These are phyloP conservation scores for Mesembryanthemum crystallinum DNA, from an alignment of 148 eudicot genomes.

Conservation along the genomic window DNA sequence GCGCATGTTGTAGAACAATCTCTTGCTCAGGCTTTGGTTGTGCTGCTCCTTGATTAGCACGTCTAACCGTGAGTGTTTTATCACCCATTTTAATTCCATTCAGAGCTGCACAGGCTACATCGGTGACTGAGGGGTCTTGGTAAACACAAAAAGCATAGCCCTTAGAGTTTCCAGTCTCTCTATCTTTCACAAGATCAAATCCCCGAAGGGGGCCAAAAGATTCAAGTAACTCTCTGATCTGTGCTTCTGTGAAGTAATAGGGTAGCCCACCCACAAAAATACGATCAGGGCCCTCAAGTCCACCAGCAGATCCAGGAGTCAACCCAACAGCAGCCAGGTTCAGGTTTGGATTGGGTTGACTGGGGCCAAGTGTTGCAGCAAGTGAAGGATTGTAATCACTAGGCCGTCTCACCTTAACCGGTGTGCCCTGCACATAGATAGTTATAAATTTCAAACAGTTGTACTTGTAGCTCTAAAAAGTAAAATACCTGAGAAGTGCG, in stretches of 20 bases:
- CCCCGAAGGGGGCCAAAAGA: slow-evolving; percentile 83
- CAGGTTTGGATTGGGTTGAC: slow-evolving; percentile 71
- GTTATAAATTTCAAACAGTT: neutral
- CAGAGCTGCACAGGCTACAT: slow-evolving; percentile 70
- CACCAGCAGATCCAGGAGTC: slow-evolving; percentile 80
- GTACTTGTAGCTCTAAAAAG: neutral
- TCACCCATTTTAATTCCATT: slow-evolving; percentile 99
- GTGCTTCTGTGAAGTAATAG: slow-evolving; percentile 80
- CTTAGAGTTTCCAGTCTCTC: slow-evolving; percentile 56
- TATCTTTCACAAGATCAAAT: slow-evolving; percentile 53
- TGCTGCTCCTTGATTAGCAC: slow-evolving; percentile 82
- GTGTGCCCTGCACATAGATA: slow-evolving; percentile 59
- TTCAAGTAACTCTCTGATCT: slow-evolving; percentile 87
- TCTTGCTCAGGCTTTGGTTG: slow-evolving; percentile 98
- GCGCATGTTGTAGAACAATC: slow-evolving; percentile 83
- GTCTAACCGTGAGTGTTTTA: slow-evolving; percentile 87
- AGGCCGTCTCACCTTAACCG: slow-evolving; percentile 95
- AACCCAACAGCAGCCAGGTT: slow-evolving; percentile 71
- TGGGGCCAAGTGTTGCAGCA: slow-evolving; percentile 95
- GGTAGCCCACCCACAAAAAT: slow-evolving; percentile 58
- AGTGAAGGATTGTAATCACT: slow-evolving; percentile 93
- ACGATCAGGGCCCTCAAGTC: slow-evolving; percentile 57
- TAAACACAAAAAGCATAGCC: slow-evolving; percentile 60
- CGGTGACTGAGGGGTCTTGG: slow-evolving; percentile 44
- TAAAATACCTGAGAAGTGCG: neutral